phyloP scores from a whole-genome alignment of 306 rosid genomes.

The Cicer pinnatifidum region DNA sequence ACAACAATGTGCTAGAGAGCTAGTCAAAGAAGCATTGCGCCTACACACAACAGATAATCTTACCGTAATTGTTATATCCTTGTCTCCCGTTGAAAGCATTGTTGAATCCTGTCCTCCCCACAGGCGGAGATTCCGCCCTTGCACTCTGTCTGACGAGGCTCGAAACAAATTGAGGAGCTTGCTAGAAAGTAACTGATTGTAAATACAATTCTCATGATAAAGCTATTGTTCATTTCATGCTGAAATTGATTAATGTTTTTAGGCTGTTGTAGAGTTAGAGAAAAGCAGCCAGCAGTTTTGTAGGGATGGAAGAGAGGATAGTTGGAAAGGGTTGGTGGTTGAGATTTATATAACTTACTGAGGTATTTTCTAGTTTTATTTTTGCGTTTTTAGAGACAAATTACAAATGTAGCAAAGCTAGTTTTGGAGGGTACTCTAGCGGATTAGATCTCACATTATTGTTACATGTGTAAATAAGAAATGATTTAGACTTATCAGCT shows the following conservation, averaged over 20 bases:
- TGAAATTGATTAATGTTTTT: constrained; percentile 47
- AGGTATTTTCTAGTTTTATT: constrained; percentile 39
- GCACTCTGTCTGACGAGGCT: constrained; percentile 64
- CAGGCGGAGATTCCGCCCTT: constrained; percentile 59
- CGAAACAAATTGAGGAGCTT: constrained; percentile 59
- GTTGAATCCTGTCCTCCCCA: constrained; percentile 54
- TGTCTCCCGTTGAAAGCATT: constrained; percentile 44
- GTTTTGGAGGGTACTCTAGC: constrained; percentile 32
- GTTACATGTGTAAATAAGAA: constrained; percentile 30
- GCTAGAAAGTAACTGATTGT: constrained; percentile 66
- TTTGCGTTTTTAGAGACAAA: not conserved
- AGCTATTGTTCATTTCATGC: constrained; percentile 28
- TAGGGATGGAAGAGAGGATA: constrained; percentile 46
- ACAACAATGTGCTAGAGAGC: constrained; percentile 68
- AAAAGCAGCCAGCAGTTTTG: constrained; percentile 67
- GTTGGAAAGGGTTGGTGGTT: not conserved
- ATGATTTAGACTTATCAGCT: constrained; percentile 16
- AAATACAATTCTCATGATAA: constrained; percentile 37
- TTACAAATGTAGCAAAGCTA: constrained; percentile 29
- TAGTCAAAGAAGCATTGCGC: constrained; percentile 76
- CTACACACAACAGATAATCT: constrained; percentile 58
- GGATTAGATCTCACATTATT: constrained; percentile 17
- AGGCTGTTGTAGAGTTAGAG: constrained; percentile 62
- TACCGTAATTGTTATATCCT: constrained; percentile 49
- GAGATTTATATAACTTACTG: constrained; percentile 35